Evolutionary conservation across 805 yeast genomes (phyloP), one percentile per base, ranked within the genome.

Genomic region (Teunomyces pallodes): DNA sequence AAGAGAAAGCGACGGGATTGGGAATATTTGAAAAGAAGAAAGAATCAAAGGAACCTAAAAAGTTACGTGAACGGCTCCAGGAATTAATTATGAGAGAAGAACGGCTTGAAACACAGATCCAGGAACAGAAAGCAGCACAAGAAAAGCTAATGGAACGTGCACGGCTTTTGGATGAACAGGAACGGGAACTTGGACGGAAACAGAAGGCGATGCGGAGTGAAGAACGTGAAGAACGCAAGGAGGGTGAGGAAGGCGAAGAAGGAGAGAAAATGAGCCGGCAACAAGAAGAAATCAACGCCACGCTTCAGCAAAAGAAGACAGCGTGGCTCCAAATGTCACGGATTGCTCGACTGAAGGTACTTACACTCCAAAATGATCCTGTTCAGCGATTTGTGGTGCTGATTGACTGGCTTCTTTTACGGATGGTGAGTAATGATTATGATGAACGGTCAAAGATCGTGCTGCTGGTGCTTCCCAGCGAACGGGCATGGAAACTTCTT

Each of bases 391-490:
- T 65, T 3, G 62, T 72, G 5, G 52, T 61, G 5, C 61, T 64
- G 9, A 52, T 74, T 47, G 80, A 75, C 53, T 60, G 76, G 6
- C 46, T 75, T 13, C 51, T 75, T 38, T 62, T 70, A 42, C 66
- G 68, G 46, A 60, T 69, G 46, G 58, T 69, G 3, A 70, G 65
- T 3, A 67, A 70, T 49, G 70, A 67, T 50, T 69, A 61, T 47
- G 74, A 69, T 43, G 76, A 72, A 41, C 52, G 69, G 9, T 64
- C 64, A 31, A 66, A 66, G 29, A 47, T 50, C 24, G 47, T 61
- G 40, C 52, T 54, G 24, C 56, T 57, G 27, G 53, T 54, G 9
- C 48, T 53, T 6, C 64, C 60, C 9, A 58, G 57, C 14, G 59
- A 60, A 36, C 55, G 64, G n/a, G 59, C 65, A 13, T 71, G 76